Base-by-base conservation (phyloP, 805 yeast genomes). In the Komagataella mondaviorum region DNA sequence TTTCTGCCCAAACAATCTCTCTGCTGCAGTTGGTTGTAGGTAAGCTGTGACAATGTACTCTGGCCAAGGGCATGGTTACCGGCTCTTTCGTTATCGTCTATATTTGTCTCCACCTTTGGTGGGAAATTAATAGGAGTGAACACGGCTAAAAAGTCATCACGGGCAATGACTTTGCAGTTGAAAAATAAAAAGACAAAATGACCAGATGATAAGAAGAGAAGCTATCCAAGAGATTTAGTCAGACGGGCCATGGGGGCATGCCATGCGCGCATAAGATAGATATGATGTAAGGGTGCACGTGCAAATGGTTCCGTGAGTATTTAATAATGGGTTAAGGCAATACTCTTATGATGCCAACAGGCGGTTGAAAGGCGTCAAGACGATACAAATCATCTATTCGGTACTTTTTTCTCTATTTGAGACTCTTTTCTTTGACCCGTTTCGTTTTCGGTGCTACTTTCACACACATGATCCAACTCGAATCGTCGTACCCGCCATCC, bases 1-100 rank as follows among this genome's bases (percentile, higher is more conserved):
- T 83, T 68, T 53, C 77, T 60, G 49, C 96, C 96, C 64, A 84
- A 81, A 3, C 82, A 64, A 60, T 88, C 96, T 55, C 88, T 69
- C 51, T 66, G 67, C 18, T 59, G 61, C 45, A 80, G 60, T 30
- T 74, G 73, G 23, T 64, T 58, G 50, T 64, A 66, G 2, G 73
- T 45, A 23, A 75, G 57, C 12, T 59, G 58, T 10, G 61, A 45
- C 6, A 67, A 54, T 46, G 59, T 52, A 30, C 14, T 30, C 39
- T 30, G 39, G 39, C 8, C 39, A 30, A 30, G 3, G 59, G 54
- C 14, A 45, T 45, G 14, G 20, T 45, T 14, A 18, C 10, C 12
- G 4, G 20, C 47, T 45, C 10, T 45, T 14, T 18, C 22, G 47
- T 51, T 59, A 14, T 8, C 39, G 39, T 10, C 14, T 30, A 4